phyloP scores from a whole-genome alignment of 176 grass and related monocot genomes.

The Urochloa ruziziensis region DNA sequence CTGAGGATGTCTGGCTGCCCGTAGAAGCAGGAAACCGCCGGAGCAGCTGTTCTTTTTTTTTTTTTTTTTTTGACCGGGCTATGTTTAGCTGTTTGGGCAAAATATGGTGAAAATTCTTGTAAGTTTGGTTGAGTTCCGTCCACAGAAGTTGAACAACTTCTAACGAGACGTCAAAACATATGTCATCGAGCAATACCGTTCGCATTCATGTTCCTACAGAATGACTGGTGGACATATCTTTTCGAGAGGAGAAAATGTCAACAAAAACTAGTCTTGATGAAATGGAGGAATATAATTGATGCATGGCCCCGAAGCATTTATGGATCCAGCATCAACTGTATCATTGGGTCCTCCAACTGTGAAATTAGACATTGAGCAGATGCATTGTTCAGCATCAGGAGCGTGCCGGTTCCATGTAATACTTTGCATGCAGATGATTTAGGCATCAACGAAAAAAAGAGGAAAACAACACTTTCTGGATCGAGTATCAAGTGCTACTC shows the following conservation, averaged over 20 bases:
- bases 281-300: too few relatives aligned
- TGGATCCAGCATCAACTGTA: not conserved
- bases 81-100: not conserved
- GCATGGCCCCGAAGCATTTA: not conserved
- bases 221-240: not conserved
- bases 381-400: not conserved
- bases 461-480: not conserved
- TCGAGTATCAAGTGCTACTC: not conserved
- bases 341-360: not conserved
- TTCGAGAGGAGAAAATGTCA: too few relatives aligned
- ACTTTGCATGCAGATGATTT: not conserved
- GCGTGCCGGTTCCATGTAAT: not conserved
- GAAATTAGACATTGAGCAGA: not conserved
- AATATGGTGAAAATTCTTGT: not conserved
- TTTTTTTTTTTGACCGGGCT: not conserved
- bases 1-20: slow-evolving; percentile 8
- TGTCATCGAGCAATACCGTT: not conserved
- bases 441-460: not conserved
- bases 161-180: not conserved
- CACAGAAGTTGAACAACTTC: not conserved
- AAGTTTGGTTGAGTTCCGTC: not conserved
- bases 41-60: not conserved
- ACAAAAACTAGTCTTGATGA: too few relatives aligned
- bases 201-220: not conserved
- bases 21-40: not conserved